These are phyloP conservation scores for Lipomyces japonicus DNA, from an alignment of 805 yeast genomes.

Conservation along the genomic window DNA sequence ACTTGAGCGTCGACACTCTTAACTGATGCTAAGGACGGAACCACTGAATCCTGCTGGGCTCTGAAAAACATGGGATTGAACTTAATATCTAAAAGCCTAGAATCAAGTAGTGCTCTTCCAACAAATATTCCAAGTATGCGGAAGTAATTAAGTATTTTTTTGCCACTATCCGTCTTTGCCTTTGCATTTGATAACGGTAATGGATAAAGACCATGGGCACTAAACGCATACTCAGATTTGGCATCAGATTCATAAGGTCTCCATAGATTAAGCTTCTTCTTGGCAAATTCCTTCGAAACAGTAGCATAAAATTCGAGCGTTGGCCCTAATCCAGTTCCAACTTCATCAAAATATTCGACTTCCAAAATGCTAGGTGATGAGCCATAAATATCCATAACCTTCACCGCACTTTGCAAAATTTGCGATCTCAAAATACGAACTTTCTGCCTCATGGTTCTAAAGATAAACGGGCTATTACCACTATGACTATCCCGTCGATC, in stretches of 20 bases:
- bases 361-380: conserved; percentile 77
- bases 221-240: conserved; percentile 40
- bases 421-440: conserved; percentile 69
- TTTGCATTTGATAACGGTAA: conserved; percentile 45
- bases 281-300: conserved; percentile 71
- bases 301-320: conserved; percentile 86
- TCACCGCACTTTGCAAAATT: conserved; percentile 71
- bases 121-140: conserved; percentile 72
- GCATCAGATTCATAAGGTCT: conserved; percentile 41
- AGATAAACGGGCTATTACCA: conserved; percentile 47
- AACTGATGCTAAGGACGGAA: conserved; percentile 42
- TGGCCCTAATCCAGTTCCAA: conserved; percentile 95
- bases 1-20: conserved; percentile 54
- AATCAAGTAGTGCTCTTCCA: conserved; percentile 82
- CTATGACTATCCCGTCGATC: conserved; percentile 16
- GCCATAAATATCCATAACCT: conserved; percentile 72
- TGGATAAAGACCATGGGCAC: conserved; percentile 67
- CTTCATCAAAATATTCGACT: conserved; percentile 84
- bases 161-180: conserved; percentile 38
- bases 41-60: conserved; percentile 32
- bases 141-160: conserved; percentile 52
- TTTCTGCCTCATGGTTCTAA: conserved; percentile 74
- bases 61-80: conserved; percentile 70
- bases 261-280: conserved; percentile 64
- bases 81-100: conserved; percentile 78